Evolutionary conservation across 192 early-diverging fungal genomes (phyloP).

Genomic region (Gamsiella multidivaricata): DNA sequence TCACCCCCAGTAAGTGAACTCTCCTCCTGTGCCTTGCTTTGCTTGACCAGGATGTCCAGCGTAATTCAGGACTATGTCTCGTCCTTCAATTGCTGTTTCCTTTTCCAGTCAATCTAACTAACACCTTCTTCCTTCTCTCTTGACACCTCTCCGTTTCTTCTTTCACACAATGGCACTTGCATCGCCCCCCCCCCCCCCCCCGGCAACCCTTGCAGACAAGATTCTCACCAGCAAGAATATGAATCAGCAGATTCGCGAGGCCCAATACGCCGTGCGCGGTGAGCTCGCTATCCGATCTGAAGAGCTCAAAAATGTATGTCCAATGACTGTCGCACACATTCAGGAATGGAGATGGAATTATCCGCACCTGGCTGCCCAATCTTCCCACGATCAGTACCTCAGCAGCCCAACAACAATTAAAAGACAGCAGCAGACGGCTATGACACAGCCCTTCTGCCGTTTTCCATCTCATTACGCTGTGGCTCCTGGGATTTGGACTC

Average conservation of each 20-base stretch:
- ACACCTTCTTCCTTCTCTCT: neutral
- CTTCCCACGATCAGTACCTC: conserved; percentile 40
- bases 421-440: neutral
- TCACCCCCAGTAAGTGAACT: neutral
- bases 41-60: neutral
- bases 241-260: conserved; percentile 76
- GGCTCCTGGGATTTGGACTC: too few species aligned
- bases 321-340: neutral
- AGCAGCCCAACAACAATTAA: neutral
- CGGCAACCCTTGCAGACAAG: conserved; percentile 50
- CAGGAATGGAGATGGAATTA: neutral
- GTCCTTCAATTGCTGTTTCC: neutral
- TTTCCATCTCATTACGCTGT: neutral
- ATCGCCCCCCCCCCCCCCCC: neutral
- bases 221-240: conserved; percentile 78
- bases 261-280: conserved; percentile 97
- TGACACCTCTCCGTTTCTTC: neutral
- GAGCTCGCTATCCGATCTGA: conserved; percentile 95
- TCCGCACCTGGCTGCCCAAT: neutral
- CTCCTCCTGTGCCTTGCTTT: neutral
- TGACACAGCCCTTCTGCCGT: neutral
- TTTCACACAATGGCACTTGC: neutral
- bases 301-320: conserved; percentile 69
- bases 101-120: too few species aligned
- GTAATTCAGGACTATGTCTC: neutral